Evolutionary conservation across 1,139 yeast genomes (phyloP), one percentile per base, ranked within the genome.

Genomic region (Taphrina pruni): DNA sequence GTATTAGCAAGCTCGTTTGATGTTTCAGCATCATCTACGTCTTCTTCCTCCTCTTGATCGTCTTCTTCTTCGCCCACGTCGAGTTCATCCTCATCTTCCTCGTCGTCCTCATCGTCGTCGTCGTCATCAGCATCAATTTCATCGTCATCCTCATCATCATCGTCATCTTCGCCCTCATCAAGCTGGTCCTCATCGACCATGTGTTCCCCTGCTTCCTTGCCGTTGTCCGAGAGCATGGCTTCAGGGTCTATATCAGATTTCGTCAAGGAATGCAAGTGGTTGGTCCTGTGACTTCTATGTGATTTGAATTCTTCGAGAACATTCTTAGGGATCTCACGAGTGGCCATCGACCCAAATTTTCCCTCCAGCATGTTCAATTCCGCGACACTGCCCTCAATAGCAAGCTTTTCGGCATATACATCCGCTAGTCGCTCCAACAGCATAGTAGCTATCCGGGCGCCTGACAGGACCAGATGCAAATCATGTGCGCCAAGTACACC

Each of bases 321-420:
- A 8, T 2, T 7, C n/a, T 45, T 45, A 2, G 48, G 48, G 1
- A 45, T 17, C n/a, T n/a, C 48, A 45, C 48, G 48, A 45, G 48
- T 12, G 2, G 54, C 58, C 21, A 54, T n/a, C 11, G 6, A 14
- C 12, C 58, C 58, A n/a, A 36, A 41, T n/a, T 62, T 38, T 11
- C 17, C 20, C 26, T 41, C 69, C 36, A 75, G 67, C 17, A 65
- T 69, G 35, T 71, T 73, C 3, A 85, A 79, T 74, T 89, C 93
- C 20, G 83, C 80, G 11, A 89, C 79, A 35, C 89, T 78, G 0
- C 97, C 97, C 74, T 91, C 95, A 70, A 90, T 83, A 73, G 85
- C 89, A 72, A 91, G 86, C 6, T 82, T 81, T 0, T 78, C 75
- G 12, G 86, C 76, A 67, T 84, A 86, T 0, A 77, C 72, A 1